phyloP scores from a whole-genome alignment of 2,329 filamentous ascomycete species.

The Exophiala viscosa region DNA sequence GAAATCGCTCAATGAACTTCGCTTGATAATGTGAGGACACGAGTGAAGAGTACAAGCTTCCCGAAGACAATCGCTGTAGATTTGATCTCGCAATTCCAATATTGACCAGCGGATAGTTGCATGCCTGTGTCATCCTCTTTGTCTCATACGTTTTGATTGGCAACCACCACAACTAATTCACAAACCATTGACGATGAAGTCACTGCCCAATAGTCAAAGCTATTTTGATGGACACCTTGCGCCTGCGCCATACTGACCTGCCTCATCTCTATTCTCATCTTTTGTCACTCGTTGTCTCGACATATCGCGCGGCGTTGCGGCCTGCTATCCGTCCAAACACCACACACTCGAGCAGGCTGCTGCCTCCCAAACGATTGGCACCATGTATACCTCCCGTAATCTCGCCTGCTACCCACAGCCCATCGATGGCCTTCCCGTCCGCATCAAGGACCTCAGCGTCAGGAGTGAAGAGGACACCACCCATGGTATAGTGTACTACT shows the following conservation, averaged over 20 bases:
- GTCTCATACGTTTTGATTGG: too few species aligned
- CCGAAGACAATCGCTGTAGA: too few species aligned
- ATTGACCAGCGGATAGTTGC: too few species aligned
- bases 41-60: too few species aligned
- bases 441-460: slow-evolving; percentile 50
- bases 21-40: too few species aligned
- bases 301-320: slow-evolving; percentile 40
- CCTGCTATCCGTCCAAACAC: slow-evolving; percentile 61
- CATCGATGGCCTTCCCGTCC: slow-evolving; percentile 46
- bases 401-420: slow-evolving; percentile 62
- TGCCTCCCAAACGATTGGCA: slow-evolving; percentile 60
- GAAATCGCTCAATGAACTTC: too few species aligned
- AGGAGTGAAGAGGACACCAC: slow-evolving; percentile 57
- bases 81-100: too few species aligned
- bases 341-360: slow-evolving; percentile 60
- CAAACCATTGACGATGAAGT: too few species aligned
- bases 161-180: too few species aligned
- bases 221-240: too few species aligned
- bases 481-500: slow-evolving; percentile 65
- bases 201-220: too few species aligned
- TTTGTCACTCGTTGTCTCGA: neutral
- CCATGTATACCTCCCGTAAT: slow-evolving; percentile 63
- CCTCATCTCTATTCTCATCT: neutral
- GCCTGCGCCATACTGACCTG: neutral
- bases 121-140: too few species aligned